Evolutionary conservation across 768 basidiomycete species (phyloP).

Genomic region (Cubamyces lactineus): DNA sequence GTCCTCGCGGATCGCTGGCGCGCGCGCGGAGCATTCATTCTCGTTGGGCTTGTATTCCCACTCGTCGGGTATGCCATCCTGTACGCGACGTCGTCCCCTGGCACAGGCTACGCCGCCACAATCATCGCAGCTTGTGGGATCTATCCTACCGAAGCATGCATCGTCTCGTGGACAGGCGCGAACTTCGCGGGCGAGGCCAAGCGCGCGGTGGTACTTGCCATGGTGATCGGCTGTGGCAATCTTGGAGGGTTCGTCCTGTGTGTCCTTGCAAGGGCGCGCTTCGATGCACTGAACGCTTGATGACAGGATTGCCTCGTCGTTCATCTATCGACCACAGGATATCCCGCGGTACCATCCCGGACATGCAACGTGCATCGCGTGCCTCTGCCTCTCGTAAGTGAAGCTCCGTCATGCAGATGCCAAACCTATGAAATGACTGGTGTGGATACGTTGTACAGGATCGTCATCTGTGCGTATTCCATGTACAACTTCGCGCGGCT

Average conservation of each 20-base stretch:
- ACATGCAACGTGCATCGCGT: slow-evolving; percentile 19
- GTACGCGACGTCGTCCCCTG: slow-evolving; percentile 5
- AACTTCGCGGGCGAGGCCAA: slow-evolving; percentile 60
- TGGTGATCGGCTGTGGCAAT: slow-evolving; percentile 59
- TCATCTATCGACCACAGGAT: slow-evolving; percentile 37
- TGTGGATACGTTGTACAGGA: slow-evolving; percentile 34
- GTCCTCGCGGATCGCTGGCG: slow-evolving; percentile 13
- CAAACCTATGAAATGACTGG: slow-evolving; percentile 30
- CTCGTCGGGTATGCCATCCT: slow-evolving; percentile 14
- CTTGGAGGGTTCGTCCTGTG: slow-evolving; percentile 44
- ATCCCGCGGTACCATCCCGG: slow-evolving; percentile 24
- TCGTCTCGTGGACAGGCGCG: slow-evolving; percentile 57
- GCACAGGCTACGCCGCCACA: slow-evolving; percentile 48
- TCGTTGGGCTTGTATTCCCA: slow-evolving; percentile 3
- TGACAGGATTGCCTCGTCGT: slow-evolving; percentile 45
- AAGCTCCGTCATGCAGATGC: background rate
- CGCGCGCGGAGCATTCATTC: slow-evolving; percentile 13
- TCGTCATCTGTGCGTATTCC: slow-evolving; percentile 43
- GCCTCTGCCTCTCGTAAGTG: slow-evolving; percentile 15
- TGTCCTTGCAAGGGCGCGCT: too few relatives aligned
- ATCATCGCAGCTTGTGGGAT: slow-evolving; percentile 56
- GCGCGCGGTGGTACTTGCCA: slow-evolving; percentile 53
- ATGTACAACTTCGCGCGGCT: slow-evolving; percentile 54
- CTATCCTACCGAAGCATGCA: slow-evolving; percentile 51
- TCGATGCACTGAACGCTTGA: too few relatives aligned